Percentiles rank a stretch among this genome's conserved stretches.
phyloP scores from a whole-genome alignment of 345 rosid genomes.

The Hibiscus tridactylites region DNA sequence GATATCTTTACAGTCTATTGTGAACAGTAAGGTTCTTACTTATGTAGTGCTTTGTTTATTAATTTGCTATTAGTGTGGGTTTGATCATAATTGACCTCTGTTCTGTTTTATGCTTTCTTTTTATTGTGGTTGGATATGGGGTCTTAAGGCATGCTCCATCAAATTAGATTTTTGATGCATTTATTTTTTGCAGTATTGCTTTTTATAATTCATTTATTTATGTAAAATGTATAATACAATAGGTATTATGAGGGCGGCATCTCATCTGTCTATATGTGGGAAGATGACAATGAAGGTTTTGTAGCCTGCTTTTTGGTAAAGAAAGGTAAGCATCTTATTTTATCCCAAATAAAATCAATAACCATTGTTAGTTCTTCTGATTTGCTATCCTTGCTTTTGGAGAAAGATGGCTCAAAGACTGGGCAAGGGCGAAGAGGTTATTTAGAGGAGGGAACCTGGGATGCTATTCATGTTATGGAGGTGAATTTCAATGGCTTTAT shows the following conservation, averaged over 20 bases:
- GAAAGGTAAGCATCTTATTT: slow-evolving; percentile 46
- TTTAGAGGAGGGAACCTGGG: slow-evolving; percentile 97
- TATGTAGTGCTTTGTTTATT: slow-evolving; percentile 40
- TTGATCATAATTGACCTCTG: background rate
- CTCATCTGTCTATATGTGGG: slow-evolving; percentile 97
- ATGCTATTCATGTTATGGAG: slow-evolving; percentile 93
- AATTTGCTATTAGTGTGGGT: background rate
- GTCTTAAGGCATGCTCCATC: background rate
- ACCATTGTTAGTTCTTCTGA: background rate
- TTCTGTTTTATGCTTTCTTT: background rate
- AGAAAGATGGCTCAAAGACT: slow-evolving; percentile 79
- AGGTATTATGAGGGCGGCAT: slow-evolving; percentile 99
- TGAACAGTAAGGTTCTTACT: slow-evolving; percentile 99
- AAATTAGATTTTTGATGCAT: background rate
- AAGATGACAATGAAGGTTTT: slow-evolving; percentile 85
- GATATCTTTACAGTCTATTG: slow-evolving; percentile 78
- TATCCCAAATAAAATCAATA: background rate
- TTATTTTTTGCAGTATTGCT: background rate
- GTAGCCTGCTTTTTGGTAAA: slow-evolving; percentile 87
- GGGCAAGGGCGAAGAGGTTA: slow-evolving; percentile 92
- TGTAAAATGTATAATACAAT: slow-evolving; percentile 24
- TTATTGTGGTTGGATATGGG: background rate
- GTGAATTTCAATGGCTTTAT: slow-evolving; percentile 22
- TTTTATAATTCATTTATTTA: slow-evolving; percentile 8
- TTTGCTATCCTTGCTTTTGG: slow-evolving; percentile 6